Conservation (phyloP, 2,329 filamentous ascomycete genomes). For the Aspergillus sp. region DNA sequence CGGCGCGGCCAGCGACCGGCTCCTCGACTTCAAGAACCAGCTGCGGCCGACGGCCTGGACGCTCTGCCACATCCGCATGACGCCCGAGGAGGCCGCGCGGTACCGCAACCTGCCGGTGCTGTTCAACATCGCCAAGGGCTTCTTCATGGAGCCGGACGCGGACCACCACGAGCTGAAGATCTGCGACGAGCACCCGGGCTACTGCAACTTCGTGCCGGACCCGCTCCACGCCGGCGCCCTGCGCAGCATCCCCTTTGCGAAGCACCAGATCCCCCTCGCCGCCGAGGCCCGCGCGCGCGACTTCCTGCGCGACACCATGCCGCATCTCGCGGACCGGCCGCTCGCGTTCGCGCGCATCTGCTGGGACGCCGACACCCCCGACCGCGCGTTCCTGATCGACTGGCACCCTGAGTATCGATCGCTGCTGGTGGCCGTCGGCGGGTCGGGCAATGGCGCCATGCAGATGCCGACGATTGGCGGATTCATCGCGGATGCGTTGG, state of each 20-base stretch:
- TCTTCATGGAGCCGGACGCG: constrained; percentile 51
- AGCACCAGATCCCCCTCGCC: constrained; percentile 44
- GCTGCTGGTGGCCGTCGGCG: constrained; percentile 51
- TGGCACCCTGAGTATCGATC: constrained; percentile 46
- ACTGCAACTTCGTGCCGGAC: constrained; percentile 45
- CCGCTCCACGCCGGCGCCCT: constrained; percentile 32
- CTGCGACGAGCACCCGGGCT: constrained; percentile 56
- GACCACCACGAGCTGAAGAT: constrained; percentile 36
- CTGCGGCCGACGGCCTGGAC: constrained; percentile 49
- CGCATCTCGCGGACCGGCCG: constrained; percentile 49
- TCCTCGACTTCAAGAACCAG: constrained; percentile 48
- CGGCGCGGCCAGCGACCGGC: constrained; percentile 40
- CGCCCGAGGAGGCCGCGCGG: constrained; percentile 38
- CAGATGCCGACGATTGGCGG: constrained; percentile 52
- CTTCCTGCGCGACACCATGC: constrained; percentile 54
- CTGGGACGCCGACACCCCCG: constrained; percentile 58
- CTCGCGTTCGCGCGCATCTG: constrained; percentile 55
- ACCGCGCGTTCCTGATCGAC: constrained; percentile 55
- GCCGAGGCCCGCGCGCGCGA: constrained; percentile 48
- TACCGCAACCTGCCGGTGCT: constrained; percentile 46
- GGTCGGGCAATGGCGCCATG: constrained; percentile 55
- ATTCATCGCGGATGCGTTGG: constrained; percentile 50
- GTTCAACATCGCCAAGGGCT: constrained; percentile 48
- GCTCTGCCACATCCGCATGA: constrained; percentile 46
- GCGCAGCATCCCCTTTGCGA: constrained; percentile 43